phyloP scores from a whole-genome alignment of 495 filamentous ascomycete genomes.

The Xylaria grammica region DNA sequence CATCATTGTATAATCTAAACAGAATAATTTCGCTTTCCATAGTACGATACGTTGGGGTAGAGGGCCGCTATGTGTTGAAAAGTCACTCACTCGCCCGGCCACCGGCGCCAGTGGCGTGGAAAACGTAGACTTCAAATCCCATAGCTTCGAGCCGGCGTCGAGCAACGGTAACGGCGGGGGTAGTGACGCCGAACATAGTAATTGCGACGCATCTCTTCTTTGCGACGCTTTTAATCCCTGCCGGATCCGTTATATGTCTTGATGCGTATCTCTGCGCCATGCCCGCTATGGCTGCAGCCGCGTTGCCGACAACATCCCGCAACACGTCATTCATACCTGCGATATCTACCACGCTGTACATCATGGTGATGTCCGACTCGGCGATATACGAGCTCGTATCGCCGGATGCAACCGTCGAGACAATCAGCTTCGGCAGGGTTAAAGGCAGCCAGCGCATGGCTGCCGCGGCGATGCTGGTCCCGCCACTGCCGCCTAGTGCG shows the following conservation, averaged over 20 bases:
- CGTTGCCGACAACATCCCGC: constrained; percentile 61
- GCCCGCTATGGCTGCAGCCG: constrained; percentile 61
- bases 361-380: constrained; percentile 70
- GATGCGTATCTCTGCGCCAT: constrained; percentile 57
- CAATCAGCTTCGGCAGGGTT: constrained; percentile 71
- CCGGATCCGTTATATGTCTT: constrained; percentile 5
- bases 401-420: constrained; percentile 69
- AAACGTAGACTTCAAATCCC: constrained; percentile 63
- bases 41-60: neutral
- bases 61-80: neutral
- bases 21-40: neutral
- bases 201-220: constrained; percentile 52
- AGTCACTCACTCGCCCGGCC: constrained; percentile 52
- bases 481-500: constrained; percentile 61
- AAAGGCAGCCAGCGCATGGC: constrained; percentile 66
- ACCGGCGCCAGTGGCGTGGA: constrained; percentile 72
- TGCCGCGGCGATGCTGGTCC: constrained; percentile 59
- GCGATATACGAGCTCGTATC: constrained; percentile 63
- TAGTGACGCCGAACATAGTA: constrained; percentile 80
- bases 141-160: constrained; percentile 48
- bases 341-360: constrained; percentile 73
- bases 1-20: neutral
- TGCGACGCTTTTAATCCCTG: neutral
- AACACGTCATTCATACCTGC: constrained; percentile 66
- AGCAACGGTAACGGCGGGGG: constrained; percentile 59